A percentile compares a stretch with the other conserved stretches of the same genome.
Conservation (phyloP, 1,284 basidiomycete genomes). For the Cystobasidium slooffiae region DNA sequence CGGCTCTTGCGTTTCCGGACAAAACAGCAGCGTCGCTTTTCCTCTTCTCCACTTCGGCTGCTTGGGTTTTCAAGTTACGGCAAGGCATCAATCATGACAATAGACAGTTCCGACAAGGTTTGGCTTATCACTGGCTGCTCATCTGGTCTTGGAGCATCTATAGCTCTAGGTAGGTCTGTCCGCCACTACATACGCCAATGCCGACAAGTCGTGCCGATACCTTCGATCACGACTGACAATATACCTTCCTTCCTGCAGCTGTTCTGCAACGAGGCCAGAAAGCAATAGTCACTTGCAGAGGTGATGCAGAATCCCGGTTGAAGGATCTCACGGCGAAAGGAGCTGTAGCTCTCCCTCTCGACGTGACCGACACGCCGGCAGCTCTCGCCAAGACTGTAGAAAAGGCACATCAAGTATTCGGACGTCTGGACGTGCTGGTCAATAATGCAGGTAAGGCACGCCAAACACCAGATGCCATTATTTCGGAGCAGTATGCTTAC, state of each 20-base stretch:
- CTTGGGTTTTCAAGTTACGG: too few species aligned
- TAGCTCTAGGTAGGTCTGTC: slow-evolving; percentile 20
- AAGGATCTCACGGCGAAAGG: slow-evolving; percentile 13
- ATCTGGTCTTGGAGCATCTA: slow-evolving; percentile 17
- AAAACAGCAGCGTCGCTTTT: too few species aligned
- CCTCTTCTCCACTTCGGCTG: too few species aligned
- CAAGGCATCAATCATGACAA: slow-evolving; percentile 3
- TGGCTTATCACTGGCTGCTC: slow-evolving; percentile 40
- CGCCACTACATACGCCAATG: background rate
- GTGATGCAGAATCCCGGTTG: slow-evolving; percentile 22
- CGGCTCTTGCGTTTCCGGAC: too few species aligned
- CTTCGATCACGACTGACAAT: background rate
- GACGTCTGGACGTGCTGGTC: slow-evolving; percentile 31
- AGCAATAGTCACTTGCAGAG: slow-evolving; percentile 29
- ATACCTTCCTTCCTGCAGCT: background rate
- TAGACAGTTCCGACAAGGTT: slow-evolving; percentile 5
- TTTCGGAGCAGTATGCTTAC: background rate
- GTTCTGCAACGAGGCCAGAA: slow-evolving; percentile 23
- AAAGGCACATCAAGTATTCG: slow-evolving; percentile 6
- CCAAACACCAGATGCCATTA: background rate
- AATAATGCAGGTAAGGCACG: slow-evolving; percentile 34
- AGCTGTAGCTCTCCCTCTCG: slow-evolving; percentile 24
- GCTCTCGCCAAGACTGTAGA: slow-evolving; percentile 5
- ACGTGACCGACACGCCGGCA: slow-evolving; percentile 27
- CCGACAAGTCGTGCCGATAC: background rate